Conservation (phyloP, 139 green algal species). For the Ettlia oleoabundans region DNA sequence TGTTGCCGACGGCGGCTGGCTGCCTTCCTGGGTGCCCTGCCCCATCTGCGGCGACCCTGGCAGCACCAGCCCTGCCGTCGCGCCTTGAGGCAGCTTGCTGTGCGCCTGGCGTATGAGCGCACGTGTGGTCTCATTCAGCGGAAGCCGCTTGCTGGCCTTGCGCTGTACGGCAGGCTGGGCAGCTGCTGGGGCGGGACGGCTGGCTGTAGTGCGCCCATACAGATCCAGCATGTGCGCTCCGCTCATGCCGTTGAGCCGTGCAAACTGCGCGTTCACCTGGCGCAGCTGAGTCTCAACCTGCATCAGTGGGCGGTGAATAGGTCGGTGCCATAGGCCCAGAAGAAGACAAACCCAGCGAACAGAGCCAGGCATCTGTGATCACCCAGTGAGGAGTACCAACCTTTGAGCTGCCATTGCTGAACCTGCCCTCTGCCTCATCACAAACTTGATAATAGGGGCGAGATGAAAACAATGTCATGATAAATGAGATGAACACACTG, state of each 20-base stretch:
- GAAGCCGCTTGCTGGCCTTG: constrained; percentile 27
- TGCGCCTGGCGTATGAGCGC: constrained; percentile 9
- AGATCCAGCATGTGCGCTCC: constrained; percentile 51
- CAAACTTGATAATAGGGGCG: too few species aligned
- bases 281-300: constrained; percentile 62
- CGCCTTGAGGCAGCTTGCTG: constrained; percentile 14
- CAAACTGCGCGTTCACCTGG: constrained; percentile 53
- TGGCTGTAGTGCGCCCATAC: constrained; percentile 46
- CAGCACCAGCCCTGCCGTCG: not conserved
- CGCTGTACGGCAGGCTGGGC: not conserved
- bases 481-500: not conserved
- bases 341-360: too few species aligned
- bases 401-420: too few species aligned
- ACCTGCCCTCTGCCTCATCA: too few species aligned
- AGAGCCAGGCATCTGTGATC: too few species aligned
- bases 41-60: not conserved
- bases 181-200: not conserved
- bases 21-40: not conserved
- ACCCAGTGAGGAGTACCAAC: too few species aligned
- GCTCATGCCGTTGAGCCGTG: constrained; percentile 48
- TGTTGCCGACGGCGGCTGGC: not conserved
- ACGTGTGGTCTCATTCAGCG: constrained; percentile 17
- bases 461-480: too few species aligned
- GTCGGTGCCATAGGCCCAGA: not conserved
- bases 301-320: not conserved